phyloP scores from a whole-genome alignment of 1,139 yeast species.

The Suhomyces anneliseae region DNA sequence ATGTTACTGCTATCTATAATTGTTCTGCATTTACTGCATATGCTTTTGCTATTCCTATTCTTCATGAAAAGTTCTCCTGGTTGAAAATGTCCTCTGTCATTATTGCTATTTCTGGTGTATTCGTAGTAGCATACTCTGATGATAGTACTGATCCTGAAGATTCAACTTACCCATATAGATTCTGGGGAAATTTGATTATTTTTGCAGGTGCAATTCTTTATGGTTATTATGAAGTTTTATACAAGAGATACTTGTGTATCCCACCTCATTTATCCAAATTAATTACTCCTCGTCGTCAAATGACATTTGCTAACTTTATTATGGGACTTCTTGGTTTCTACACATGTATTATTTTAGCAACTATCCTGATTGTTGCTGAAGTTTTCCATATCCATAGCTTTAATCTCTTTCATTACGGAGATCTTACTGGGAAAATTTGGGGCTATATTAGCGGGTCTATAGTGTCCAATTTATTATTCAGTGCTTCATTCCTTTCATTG shows the following conservation, averaged over 20 bases:
- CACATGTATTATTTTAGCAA: slow-evolving; percentile 53
- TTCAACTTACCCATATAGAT: slow-evolving; percentile 55
- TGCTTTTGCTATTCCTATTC: slow-evolving; percentile 75
- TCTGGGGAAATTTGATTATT: slow-evolving; percentile 71
- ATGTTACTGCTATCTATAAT: slow-evolving; percentile 87
- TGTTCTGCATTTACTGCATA: slow-evolving; percentile 89
- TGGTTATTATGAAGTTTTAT: slow-evolving; percentile 83
- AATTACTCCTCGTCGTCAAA: slow-evolving; percentile 49
- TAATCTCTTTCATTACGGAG: slow-evolving; percentile 50
- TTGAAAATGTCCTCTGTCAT: slow-evolving; percentile 68
- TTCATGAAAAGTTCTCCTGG: slow-evolving; percentile 65
- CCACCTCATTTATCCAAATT: slow-evolving; percentile 52
- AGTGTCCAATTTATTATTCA: slow-evolving; percentile 63
- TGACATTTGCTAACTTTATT: slow-evolving; percentile 48
- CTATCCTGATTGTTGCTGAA: slow-evolving; percentile 52
- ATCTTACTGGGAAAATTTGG: slow-evolving; percentile 42
- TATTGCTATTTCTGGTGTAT: slow-evolving; percentile 72
- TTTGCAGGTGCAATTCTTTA: slow-evolving; percentile 78
- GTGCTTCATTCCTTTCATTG: slow-evolving; percentile 70
- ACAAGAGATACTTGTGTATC: slow-evolving; percentile 74
- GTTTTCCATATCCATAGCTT: slow-evolving; percentile 59
- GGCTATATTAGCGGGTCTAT: slow-evolving; percentile 50
- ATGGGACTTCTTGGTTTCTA: slow-evolving; percentile 59
- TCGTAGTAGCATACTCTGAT: slow-evolving; percentile 77
- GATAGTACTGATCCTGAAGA: slow-evolving; percentile 14